Percentiles rank a stretch among this genome's conserved stretches.
Conservation (phyloP, 495 filamentous ascomycete genomes). For the Aspergillus carlsbadensis region DNA sequence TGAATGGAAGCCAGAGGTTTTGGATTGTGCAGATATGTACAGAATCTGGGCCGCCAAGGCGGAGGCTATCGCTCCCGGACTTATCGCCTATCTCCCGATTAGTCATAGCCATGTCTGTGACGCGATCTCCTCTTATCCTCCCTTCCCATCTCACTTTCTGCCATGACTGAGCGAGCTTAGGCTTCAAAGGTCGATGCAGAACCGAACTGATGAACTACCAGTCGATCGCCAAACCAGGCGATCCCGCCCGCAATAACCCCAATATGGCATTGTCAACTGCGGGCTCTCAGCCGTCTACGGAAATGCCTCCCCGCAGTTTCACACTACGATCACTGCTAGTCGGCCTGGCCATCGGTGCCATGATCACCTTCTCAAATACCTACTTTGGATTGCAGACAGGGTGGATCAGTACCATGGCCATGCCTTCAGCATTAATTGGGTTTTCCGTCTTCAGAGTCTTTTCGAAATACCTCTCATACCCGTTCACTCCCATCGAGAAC, state of each 20-base stretch:
- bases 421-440: slow-evolving; percentile 94
- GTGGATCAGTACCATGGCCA: slow-evolving; percentile 82
- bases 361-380: slow-evolving; percentile 95
- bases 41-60: not conserved
- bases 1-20: not conserved
- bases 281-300: not conserved
- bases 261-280: slow-evolving; percentile 14
- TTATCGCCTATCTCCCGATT: too few species aligned
- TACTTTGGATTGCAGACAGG: slow-evolving; percentile 98
- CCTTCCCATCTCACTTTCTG: not conserved
- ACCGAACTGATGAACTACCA: slow-evolving; percentile 37
- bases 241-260: slow-evolving; percentile 19
- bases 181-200: not conserved
- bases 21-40: not conserved
- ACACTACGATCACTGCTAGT: slow-evolving; percentile 77
- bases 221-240: slow-evolving; percentile 35
- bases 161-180: not conserved
- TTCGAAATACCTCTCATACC: slow-evolving; percentile 64
- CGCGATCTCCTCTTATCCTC: too few species aligned
- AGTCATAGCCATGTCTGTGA: too few species aligned
- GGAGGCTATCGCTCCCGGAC: too few species aligned
- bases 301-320: slow-evolving; percentile 57
- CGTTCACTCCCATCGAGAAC: slow-evolving; percentile 94
- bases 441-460: slow-evolving; percentile 91
- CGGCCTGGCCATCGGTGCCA: slow-evolving; percentile 77